Evolutionary conservation across 2,329 filamentous ascomycete genomes (phyloP).

Genomic region (Herpotrichia juniperi): DNA sequence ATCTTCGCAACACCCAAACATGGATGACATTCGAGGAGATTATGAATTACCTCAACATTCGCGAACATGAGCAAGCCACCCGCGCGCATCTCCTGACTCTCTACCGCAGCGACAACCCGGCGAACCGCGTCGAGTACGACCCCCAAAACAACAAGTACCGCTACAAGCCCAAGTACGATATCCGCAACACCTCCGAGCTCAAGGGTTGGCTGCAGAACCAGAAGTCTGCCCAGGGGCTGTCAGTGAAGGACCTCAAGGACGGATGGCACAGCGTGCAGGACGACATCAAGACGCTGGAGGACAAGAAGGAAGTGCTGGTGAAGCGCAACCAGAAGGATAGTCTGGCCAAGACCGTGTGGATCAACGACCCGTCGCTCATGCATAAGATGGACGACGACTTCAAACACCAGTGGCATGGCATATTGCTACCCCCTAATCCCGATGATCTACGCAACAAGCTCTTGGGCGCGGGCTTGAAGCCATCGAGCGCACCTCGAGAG

Average conservation of each 20-base stretch:
- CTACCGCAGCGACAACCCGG: slow-evolving; percentile 63
- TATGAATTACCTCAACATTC: slow-evolving; percentile 78
- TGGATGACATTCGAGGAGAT: slow-evolving; percentile 77
- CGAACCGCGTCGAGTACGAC: slow-evolving; percentile 67
- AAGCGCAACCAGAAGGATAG: slow-evolving; percentile 93
- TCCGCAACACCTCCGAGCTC: slow-evolving; percentile 77
- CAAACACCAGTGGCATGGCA: slow-evolving; percentile 79
- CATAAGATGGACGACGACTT: slow-evolving; percentile 83
- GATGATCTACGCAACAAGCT: slow-evolving; percentile 81
- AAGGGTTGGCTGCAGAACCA: slow-evolving; percentile 82
- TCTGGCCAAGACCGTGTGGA: slow-evolving; percentile 84
- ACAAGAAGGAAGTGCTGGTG: slow-evolving; percentile 79
- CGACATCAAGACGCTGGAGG: slow-evolving; percentile 78
- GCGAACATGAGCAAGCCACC: slow-evolving; percentile 63
- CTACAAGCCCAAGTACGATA: slow-evolving; percentile 84
- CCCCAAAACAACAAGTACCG: slow-evolving; percentile 71
- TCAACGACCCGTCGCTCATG: slow-evolving; percentile 79
- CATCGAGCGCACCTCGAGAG: slow-evolving; percentile 80
- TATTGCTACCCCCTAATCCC: slow-evolving; percentile 71
- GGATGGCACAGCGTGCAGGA: slow-evolving; percentile 89
- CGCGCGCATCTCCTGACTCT: slow-evolving; percentile 66
- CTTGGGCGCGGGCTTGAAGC: slow-evolving; percentile 78
- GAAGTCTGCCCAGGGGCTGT: slow-evolving; percentile 78
- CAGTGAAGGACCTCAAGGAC: slow-evolving; percentile 91
- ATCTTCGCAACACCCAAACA: slow-evolving; percentile 63